Evolutionary conservation across 108 stramenopile species (phyloP).

Genomic region (Asterionellopsis glacialis): DNA sequence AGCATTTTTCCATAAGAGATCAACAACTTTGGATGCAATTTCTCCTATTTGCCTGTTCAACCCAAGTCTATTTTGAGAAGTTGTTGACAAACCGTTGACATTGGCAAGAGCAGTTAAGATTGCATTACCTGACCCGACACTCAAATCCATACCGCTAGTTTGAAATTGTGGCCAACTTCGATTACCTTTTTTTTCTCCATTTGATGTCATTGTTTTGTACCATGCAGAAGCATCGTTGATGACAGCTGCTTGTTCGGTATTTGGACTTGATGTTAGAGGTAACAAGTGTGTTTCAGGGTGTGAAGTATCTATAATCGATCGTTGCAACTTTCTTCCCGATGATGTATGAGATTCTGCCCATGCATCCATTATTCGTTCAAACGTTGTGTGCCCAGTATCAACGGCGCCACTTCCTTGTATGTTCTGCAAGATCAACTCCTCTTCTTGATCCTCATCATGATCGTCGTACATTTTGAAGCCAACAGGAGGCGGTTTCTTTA

Average conservation of each 20-base stretch:
- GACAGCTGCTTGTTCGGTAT: background rate
- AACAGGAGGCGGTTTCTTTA: background rate
- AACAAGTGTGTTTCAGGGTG: too few species aligned
- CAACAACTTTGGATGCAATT: conserved; percentile 28
- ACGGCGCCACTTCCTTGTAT: background rate
- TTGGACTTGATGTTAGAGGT: too few species aligned
- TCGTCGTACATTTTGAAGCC: background rate
- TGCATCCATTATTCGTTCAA: conserved; percentile 1
- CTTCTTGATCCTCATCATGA: conserved; percentile 3
- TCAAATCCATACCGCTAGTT: background rate
- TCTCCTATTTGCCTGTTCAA: conserved; percentile 10
- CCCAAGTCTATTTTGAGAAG: background rate
- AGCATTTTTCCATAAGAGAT: conserved; percentile 22
- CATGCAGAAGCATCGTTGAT: background rate
- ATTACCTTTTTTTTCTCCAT: background rate
- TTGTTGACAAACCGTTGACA: conserved; percentile 15
- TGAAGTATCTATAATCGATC: too few species aligned
- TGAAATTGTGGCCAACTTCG: too few species aligned
- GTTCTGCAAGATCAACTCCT: background rate
- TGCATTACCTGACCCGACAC: conserved; percentile 4
- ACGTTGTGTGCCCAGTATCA: background rate
- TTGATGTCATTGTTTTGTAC: background rate
- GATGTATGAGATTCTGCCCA: conserved; percentile 1
- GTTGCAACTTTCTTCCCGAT: background rate
- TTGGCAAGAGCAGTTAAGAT: conserved; percentile 29